Percentiles rank a stretch among this genome's conserved stretches.
phyloP scores from a whole-genome alignment of 768 basidiomycete species.

The Tremella yokohamensis region DNA sequence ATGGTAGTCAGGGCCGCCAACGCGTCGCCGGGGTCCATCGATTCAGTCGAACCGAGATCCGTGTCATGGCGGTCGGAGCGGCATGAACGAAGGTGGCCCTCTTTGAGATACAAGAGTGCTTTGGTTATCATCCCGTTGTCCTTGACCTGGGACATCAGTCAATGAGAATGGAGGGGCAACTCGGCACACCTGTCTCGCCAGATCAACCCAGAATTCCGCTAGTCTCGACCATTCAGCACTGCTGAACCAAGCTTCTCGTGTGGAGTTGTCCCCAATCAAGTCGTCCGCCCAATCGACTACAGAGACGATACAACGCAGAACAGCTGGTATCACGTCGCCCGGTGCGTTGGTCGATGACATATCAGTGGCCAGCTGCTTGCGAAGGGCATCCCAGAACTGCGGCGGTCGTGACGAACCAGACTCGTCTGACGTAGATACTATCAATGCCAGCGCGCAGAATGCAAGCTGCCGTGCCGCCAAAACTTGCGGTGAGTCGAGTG shows the following conservation, averaged over 20 bases:
- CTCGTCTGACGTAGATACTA: conserved; percentile 5
- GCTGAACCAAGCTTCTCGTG: conserved; percentile 21
- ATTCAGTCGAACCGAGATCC: neutral
- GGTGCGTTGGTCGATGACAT: too few relatives aligned
- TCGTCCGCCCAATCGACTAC: conserved; percentile 27
- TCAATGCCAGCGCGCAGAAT: neutral
- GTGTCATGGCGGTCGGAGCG: neutral
- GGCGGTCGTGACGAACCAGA: neutral
- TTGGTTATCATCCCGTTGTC: too few relatives aligned
- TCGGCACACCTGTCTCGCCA: conserved; percentile 35
- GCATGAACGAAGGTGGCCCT: neutral
- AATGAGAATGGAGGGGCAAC: too few relatives aligned
- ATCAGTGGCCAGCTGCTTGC: neutral
- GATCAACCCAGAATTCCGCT: conserved; percentile 38
- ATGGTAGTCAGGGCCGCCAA: conserved; percentile 9
- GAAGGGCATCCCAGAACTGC: conserved; percentile 26
- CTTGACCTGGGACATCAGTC: too few relatives aligned
- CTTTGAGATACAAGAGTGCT: neutral
- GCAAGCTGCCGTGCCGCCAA: conserved; percentile 1
- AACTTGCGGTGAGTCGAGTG: conserved; percentile 8
- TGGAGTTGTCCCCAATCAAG: neutral
- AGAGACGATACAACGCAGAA: neutral
- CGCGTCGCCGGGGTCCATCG: conserved; percentile 11
- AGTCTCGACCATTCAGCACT: conserved; percentile 36
- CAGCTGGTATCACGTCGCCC: neutral